Base-by-base conservation (phyloP, 2,329 filamentous ascomycete genomes). In the Pezicula rhizophila region DNA sequence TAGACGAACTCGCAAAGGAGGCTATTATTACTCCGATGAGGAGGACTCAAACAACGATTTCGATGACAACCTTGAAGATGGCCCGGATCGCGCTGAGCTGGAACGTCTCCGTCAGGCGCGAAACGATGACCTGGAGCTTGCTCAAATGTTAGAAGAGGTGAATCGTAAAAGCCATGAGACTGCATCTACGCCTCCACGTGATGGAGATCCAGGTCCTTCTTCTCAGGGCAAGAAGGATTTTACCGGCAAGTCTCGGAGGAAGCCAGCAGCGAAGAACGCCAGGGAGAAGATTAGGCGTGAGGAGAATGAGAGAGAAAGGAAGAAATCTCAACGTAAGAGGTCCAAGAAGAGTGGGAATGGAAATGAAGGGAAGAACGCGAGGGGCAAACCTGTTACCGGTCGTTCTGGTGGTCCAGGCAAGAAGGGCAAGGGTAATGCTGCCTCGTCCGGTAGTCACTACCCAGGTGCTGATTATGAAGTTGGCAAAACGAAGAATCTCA, bases 301-400 rank as follows among this genome's bases (percentile, higher is more conserved):
- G 28, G 47, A 55, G 25, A 49, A 55, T 5, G 37, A 42, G 20
- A 61, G 58, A 34, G 55, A 57, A 20, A 47, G 54, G 3, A 48
- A 25, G 8, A 60, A 57, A 47, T 26, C 42, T 4, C 49, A 48
- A 20, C 57, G 57, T 45, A 55, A 57, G 45, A 59, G 48, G 42
- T 23, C 35, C 23, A 23, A 23, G 23, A 23, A 23, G 6, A 23
- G 23, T 23, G 6, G 23, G 4, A 7, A 7, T 23, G 23, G 23
- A 5, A 31, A 23, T 8, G 28, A n/a, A 12, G 28, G 37, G 5
- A 52, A 41, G 12, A 42, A 14, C 39, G 43, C 17, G 18, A 50
- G 49, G n/a, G 14, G 26, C 11, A 33, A 47, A 17, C 33, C 42
- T 8, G 28, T 10, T 17, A 33, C 3, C 4, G 8, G 28, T 31